These are phyloP conservation scores for Davidsoniella eucalypti DNA, from an alignment of 2,329 filamentous ascomycete species.

Conservation along the genomic window DNA sequence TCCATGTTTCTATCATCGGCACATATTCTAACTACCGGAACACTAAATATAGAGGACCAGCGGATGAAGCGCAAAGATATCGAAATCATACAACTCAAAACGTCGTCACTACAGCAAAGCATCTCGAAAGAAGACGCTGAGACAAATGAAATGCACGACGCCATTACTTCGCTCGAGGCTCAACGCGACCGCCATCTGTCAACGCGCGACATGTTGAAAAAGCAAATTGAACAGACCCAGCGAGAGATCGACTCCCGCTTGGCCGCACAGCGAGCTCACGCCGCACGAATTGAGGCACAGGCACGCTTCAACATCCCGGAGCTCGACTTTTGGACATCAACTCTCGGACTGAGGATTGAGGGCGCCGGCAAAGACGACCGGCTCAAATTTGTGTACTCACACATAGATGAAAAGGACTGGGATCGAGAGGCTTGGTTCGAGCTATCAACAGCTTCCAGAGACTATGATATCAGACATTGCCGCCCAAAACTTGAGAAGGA, in stretches of 20 bases:
- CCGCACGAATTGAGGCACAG: conserved; percentile 64
- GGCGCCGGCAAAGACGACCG: conserved; percentile 71
- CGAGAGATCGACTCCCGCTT: conserved; percentile 51
- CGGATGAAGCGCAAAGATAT: conserved; percentile 79
- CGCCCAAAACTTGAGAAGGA: conserved; percentile 69
- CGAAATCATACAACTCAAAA: conserved; percentile 61
- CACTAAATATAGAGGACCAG: conserved; percentile 53
- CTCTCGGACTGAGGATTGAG: conserved; percentile 76
- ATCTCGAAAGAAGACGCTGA: conserved; percentile 64
- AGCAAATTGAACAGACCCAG: conserved; percentile 51
- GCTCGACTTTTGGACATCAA: conserved; percentile 88
- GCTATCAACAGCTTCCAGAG: conserved; percentile 60
- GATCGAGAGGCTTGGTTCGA: conserved; percentile 89
- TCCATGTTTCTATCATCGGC: neutral
- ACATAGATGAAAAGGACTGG: conserved; percentile 75
- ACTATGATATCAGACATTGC: conserved; percentile 71
- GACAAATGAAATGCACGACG: conserved; percentile 54
- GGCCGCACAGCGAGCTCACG: conserved; percentile 56
- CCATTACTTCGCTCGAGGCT: conserved; percentile 39
- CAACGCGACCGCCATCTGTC: conserved; percentile 46
- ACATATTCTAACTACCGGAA: neutral
- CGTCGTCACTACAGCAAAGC: conserved; percentile 52
- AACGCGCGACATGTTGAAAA: conserved; percentile 38
- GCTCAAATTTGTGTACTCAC: conserved; percentile 77
- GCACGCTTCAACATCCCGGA: conserved; percentile 81